phyloP scores from a whole-genome alignment of 2,329 filamentous ascomycete species.

The Botryotinia convoluta region DNA sequence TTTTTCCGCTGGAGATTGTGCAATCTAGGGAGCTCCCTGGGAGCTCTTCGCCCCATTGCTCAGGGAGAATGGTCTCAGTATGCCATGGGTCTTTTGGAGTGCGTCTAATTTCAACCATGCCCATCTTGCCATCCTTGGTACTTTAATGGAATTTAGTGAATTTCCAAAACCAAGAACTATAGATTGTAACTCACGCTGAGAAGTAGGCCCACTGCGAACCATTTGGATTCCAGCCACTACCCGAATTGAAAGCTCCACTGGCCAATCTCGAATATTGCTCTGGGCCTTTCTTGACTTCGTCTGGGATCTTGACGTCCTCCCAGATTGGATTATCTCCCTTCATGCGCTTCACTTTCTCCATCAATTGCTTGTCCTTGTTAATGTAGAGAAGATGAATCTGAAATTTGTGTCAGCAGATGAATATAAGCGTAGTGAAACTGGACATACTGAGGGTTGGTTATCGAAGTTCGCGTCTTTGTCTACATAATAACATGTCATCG shows the following conservation, averaged over 20 bases:
- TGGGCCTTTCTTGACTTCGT: conserved; percentile 10
- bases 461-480: conserved; percentile 13
- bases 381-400: conserved; percentile 19
- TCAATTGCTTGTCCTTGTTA: not conserved
- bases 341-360: conserved; percentile 16
- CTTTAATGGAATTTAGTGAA: not conserved
- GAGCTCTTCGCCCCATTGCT: conserved; percentile 5
- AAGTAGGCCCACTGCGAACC: conserved; percentile 16
- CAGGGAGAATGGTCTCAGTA: not conserved
- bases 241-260: not conserved
- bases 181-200: conserved; percentile 2
- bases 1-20: not conserved
- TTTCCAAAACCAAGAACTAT: not conserved
- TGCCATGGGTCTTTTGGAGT: conserved; percentile 16
- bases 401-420: not conserved
- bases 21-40: conserved; percentile 2
- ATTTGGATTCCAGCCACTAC: conserved; percentile 10
- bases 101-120: conserved; percentile 13
- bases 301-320: conserved; percentile 8
- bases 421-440: not conserved
- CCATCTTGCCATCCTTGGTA: not conserved
- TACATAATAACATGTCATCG: conserved; percentile 15
- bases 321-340: conserved; percentile 7
- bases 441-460: not conserved
- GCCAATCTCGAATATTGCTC: conserved; percentile 13